Conservation (phyloP, 495 filamentous ascomycete genomes). For the Darksidea phi region DNA sequence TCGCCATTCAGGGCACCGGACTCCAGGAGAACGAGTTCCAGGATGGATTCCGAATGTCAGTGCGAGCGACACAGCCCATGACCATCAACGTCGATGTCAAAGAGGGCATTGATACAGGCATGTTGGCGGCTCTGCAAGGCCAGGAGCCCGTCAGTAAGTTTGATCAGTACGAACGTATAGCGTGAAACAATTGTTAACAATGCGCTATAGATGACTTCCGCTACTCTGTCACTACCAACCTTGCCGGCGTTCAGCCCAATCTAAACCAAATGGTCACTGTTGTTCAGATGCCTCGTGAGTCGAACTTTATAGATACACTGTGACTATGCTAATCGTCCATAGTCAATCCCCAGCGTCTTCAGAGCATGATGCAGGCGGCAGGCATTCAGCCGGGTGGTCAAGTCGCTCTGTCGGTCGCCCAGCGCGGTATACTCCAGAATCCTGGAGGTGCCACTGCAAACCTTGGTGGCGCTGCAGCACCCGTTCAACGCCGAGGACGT, state of each 20-base stretch:
- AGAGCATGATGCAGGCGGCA: slow-evolving; percentile 30
- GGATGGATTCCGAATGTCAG: slow-evolving; percentile 37
- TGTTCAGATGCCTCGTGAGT: slow-evolving; percentile 38
- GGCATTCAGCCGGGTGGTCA: slow-evolving; percentile 26
- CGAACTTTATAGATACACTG: background rate
- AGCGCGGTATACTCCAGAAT: slow-evolving; percentile 33
- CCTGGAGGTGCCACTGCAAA: slow-evolving; percentile 35
- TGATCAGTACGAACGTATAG: background rate
- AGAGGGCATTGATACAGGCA: slow-evolving; percentile 33
- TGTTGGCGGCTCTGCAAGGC: slow-evolving; percentile 26
- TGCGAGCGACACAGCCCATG: slow-evolving; percentile 34
- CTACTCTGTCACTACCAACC: slow-evolving; percentile 35
- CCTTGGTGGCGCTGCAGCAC: slow-evolving; percentile 1
- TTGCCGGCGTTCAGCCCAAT: slow-evolving; percentile 31
- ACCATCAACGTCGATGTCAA: slow-evolving; percentile 33
- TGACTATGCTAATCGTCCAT: background rate
- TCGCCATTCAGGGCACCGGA: slow-evolving; percentile 34
- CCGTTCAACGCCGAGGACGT: slow-evolving; percentile 11
- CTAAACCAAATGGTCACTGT: slow-evolving; percentile 37
- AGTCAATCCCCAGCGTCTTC: slow-evolving; percentile 35
- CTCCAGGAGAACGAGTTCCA: slow-evolving; percentile 38
- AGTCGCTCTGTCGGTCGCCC: slow-evolving; percentile 28
- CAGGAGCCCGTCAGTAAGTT: slow-evolving; percentile 28
- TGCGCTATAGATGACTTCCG: slow-evolving; percentile 32
- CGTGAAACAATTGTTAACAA: background rate